Evolutionary conservation across 2,329 filamentous ascomycete species (phyloP), one percentile per base, ranked within the genome.

Genomic region (Penicillium digitatum): DNA sequence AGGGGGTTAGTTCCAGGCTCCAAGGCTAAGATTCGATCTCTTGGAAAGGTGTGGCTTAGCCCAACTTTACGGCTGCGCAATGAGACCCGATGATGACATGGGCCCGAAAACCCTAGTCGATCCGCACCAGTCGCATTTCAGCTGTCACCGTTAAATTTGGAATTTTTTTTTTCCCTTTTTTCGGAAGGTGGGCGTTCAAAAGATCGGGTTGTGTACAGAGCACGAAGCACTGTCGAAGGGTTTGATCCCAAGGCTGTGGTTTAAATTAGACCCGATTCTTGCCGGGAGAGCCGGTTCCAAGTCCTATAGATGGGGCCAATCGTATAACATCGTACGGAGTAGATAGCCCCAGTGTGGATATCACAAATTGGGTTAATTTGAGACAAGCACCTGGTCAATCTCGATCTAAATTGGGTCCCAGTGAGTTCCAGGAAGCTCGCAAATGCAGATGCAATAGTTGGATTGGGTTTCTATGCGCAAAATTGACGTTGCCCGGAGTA

Each of bases 21-120:
- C 12, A 24, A 37, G 31, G 5, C 32, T 8, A 29, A 31, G 26
- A 34, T 26, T 27, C 24, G 16, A 31, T 52, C 24, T 27, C 39
- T 51, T 53, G 42, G 49, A 26, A 49, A n/a, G 34, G 22, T 51
- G 52, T 54, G 52, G 52, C 52, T 54, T 54, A 43, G 38, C 31
- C 18, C 32, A 10, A 32, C 35, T 32, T 18, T 40, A 27, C 22
- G 18, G 27, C 52, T 26, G 37, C 38, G 52, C 51, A 53, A 35
- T 32, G 34, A 35, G 24, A 20, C 38, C 37, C 48, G 38, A 50
- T 43, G 47, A 49, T 50, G 48, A 44, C 48, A 50, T 50, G 16
- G 16, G 11, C 14, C 26, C 47, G 32, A 24, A 27, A 47, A 14
- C 46, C 46, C 35, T 50, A 12, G 10, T 10, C 16, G 48, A 50